Evolutionary conservation across 129 eudicot genomes (phyloP), one percentile per base, ranked within the genome.

Genomic region (Smallanthus sonchifolius): DNA sequence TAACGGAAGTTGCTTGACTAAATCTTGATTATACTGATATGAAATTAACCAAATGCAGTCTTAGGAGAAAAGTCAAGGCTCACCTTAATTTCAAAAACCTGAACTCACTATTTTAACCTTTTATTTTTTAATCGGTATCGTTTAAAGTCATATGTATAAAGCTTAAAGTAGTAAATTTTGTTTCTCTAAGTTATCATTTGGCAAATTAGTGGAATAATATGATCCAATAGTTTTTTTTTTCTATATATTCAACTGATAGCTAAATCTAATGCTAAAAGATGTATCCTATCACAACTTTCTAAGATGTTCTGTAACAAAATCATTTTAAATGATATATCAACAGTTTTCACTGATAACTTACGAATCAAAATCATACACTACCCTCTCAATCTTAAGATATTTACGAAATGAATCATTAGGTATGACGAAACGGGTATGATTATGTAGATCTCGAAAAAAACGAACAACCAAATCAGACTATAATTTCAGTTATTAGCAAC

Each of bases 381-480:
- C 36, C 3, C 10, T 28, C 37, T 48, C 10, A 14, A 36, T 63
- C 20, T 34, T 13, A 62, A 3, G 0, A 43, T 4, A 7, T 4
- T 40, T 0, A 28, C 2, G 30, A 0, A 73, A 4, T 6, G 19
- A 0, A 48, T 75, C n/a, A 36, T 47, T 3, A 44, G 44, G 51
- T 6, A 10, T 11, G 10, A 57, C 36, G 30, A 30, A 64, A 15
- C 8, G 10, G 0, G 38, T 44, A 32, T 43, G 32, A 45, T 69
- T 37, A 7, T 19, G 20, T 45, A 70, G 70, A 77, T 77, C 76
- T 69, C 13, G 10, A 17, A 30, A 57, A 44, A 19, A 36, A 55
- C 17, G 75, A 45, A 37, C 32, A 17, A 5, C 20, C 48, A 36
- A 70, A 77, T 60, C 62, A 37, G 81, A 77, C 70, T 55, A 14